phyloP scores from a whole-genome alignment of 2,329 filamentous ascomycete genomes.

The Calonectria pseudoreteaudii region DNA sequence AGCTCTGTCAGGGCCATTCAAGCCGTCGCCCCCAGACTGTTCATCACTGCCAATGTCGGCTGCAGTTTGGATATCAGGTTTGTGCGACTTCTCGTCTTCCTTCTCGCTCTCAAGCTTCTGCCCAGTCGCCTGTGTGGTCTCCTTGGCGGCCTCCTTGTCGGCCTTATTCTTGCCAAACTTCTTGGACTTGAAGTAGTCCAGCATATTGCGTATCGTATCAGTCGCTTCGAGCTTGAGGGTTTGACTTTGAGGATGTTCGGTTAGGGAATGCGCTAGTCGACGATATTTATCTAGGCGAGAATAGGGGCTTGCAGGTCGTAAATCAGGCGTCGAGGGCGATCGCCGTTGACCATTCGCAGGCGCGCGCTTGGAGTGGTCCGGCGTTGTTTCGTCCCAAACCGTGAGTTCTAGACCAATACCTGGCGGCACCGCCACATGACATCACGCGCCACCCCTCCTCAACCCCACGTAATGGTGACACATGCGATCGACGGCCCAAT shows the following conservation, averaged over 20 bases:
- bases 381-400: constrained; percentile 35
- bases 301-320: constrained; percentile 35
- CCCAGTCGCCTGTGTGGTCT: constrained; percentile 27
- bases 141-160: constrained; percentile 55
- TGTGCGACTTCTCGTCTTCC: constrained; percentile 27
- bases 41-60: constrained; percentile 27
- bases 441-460: constrained; percentile 28
- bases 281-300: constrained; percentile 25
- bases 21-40: constrained; percentile 10
- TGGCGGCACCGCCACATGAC: constrained; percentile 48
- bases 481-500: constrained; percentile 35
- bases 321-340: constrained; percentile 15
- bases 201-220: constrained; percentile 54
- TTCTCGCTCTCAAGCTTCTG: constrained; percentile 27
- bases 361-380: constrained; percentile 41
- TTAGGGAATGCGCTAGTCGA: not conserved
- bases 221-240: constrained; percentile 5
- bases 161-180: constrained; percentile 71
- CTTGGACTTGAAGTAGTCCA: constrained; percentile 73
- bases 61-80: constrained; percentile 29
- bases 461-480: constrained; percentile 12
- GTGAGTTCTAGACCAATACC: constrained; percentile 19
- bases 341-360: constrained; percentile 25
- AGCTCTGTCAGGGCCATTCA: constrained; percentile 31
- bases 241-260: not conserved